Conservation (phyloP, 225 moss, liverwort and hornwort genomes). For the Straminergon stramineum region DNA sequence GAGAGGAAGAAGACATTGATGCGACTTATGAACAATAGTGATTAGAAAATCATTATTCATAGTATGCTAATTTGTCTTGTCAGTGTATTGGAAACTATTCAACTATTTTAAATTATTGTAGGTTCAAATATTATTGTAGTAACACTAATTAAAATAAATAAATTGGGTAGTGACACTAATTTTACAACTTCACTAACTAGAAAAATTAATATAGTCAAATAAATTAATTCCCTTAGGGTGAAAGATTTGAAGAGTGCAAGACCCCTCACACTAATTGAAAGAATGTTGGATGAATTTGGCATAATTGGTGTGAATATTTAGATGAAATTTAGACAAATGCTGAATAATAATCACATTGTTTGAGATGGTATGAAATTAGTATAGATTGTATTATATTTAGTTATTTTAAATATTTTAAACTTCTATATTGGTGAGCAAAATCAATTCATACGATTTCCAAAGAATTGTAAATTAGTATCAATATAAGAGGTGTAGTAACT, state of each 20-base stretch:
- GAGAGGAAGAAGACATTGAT: not conserved
- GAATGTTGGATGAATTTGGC: not conserved
- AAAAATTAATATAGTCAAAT: not conserved
- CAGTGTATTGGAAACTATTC: not conserved
- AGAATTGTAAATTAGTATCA: too few species aligned
- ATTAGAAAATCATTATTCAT: not conserved
- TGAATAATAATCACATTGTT: not conserved
- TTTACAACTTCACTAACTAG: not conserved
- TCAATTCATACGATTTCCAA: too few species aligned
- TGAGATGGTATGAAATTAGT: not conserved
- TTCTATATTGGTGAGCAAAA: too few species aligned
- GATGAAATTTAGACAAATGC: not conserved
- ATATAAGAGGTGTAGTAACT: too few species aligned
- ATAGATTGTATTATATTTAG: not conserved
- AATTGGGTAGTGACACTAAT: not conserved
- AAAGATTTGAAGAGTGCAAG: not conserved
- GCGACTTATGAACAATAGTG: not conserved
- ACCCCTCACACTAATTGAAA: not conserved
- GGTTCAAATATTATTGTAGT: not conserved
- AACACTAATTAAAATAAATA: not conserved
- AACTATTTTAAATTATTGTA: not conserved
- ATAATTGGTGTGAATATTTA: not conserved
- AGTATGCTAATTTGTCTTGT: not conserved
- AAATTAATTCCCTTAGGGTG: not conserved
- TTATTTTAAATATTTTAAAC: too few species aligned